Conservation (phyloP, 768 basidiomycete species). For the Phanerochaete carnosa region DNA sequence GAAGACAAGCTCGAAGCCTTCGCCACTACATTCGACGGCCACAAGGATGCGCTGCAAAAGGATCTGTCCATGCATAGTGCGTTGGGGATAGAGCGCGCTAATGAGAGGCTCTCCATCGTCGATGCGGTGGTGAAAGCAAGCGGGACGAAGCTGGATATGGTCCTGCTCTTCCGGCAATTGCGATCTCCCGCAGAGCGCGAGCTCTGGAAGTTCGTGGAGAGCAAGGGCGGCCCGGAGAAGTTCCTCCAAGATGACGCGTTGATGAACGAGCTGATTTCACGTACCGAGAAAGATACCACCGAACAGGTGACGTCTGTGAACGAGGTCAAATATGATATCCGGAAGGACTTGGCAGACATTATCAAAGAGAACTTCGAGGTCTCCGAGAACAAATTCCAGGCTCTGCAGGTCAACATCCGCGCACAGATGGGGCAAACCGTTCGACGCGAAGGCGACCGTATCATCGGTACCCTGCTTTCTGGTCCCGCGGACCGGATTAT, state of each 20-base stretch:
- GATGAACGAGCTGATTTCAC: constrained; percentile 7
- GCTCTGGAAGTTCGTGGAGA: constrained; percentile 8
- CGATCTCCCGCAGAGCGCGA: constrained; percentile 16
- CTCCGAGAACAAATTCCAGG: constrained; percentile 7
- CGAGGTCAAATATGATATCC: not conserved
- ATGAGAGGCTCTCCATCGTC: not conserved
- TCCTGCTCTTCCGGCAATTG: constrained; percentile 16
- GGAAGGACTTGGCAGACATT: not conserved
- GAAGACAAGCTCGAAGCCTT: constrained; percentile 10
- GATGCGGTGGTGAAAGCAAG: not conserved
- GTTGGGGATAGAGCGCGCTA: not conserved
- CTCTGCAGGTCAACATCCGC: not conserved
- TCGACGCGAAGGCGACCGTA: constrained; percentile 16
- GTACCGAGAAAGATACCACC: not conserved
- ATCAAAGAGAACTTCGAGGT: not conserved
- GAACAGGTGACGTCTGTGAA: not conserved
- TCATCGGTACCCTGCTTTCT: constrained; percentile 13
- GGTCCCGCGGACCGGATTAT: constrained; percentile 19
- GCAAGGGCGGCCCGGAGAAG: constrained; percentile 5
- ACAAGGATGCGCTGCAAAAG: constrained; percentile 2
- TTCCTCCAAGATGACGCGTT: constrained; percentile 9
- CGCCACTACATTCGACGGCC: not conserved
- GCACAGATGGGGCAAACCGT: constrained; percentile 1
- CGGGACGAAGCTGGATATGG: constrained; percentile 8
- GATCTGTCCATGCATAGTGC: constrained; percentile 11